Evolutionary conservation across 2,329 filamentous ascomycete genomes (phyloP).

Genomic region (Lasiodiplodia citricola): DNA sequence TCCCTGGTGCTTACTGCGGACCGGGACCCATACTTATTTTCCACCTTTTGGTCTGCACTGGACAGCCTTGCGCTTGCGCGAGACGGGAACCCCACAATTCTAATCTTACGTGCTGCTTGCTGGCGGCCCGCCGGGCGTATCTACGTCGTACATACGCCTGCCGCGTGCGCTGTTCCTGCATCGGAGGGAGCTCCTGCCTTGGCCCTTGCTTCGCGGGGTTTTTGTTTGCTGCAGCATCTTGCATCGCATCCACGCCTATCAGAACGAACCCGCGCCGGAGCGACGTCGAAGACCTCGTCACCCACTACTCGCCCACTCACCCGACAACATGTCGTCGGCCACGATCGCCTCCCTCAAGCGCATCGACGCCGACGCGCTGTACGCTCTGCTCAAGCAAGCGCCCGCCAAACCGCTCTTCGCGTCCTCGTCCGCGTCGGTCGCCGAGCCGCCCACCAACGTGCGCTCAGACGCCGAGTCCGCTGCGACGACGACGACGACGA

Average conservation of each 20-base stretch:
- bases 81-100: not conserved
- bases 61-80: conserved; percentile 4
- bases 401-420: conserved; percentile 32
- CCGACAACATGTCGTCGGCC: conserved; percentile 54
- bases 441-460: not conserved
- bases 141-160: conserved; percentile 2
- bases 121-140: not conserved
- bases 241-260: conserved; percentile 31
- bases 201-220: not conserved
- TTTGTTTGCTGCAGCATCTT: conserved; percentile 8
- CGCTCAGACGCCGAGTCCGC: conserved; percentile 2
- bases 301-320: not conserved
- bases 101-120: not conserved
- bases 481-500: not conserved
- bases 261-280: conserved; percentile 10
- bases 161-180: conserved; percentile 6
- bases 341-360: conserved; percentile 68
- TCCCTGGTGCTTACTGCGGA: not conserved
- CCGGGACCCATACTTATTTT: conserved; percentile 1
- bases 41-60: conserved; percentile 4
- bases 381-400: conserved; percentile 58
- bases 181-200: not conserved
- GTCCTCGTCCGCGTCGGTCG: conserved; percentile 35
- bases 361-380: conserved; percentile 72
- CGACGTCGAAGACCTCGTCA: not conserved